Evolutionary conservation across 805 yeast species (phyloP).

Genomic region (Scheffersomyces ergatensis): DNA sequence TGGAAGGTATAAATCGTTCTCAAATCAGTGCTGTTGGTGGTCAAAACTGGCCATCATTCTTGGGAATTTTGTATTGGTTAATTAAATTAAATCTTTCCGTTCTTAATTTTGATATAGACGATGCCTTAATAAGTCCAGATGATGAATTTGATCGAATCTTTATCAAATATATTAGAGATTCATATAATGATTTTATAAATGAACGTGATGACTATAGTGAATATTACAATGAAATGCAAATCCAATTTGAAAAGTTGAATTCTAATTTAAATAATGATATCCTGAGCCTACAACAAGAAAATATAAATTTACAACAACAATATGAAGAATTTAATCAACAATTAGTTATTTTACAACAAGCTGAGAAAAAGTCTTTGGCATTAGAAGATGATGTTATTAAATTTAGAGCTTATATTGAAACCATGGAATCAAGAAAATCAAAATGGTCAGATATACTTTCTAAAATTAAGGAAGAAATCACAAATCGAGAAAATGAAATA

Average conservation of each 20-base stretch:
- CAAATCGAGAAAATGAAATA: slow-evolving; percentile 41
- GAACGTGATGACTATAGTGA: slow-evolving; percentile 61
- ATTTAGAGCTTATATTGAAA: slow-evolving; percentile 68
- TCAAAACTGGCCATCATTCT: slow-evolving; percentile 77
- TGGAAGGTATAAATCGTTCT: slow-evolving; percentile 76
- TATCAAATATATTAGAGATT: slow-evolving; percentile 58
- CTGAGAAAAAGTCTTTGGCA: slow-evolving; percentile 57
- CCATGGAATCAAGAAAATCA: slow-evolving; percentile 59
- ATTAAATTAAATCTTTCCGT: slow-evolving; percentile 49
- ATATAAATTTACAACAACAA: slow-evolving; percentile 35
- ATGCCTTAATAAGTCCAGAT: slow-evolving; percentile 31
- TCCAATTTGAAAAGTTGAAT: slow-evolving; percentile 52
- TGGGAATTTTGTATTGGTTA: slow-evolving; percentile 84
- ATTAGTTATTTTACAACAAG: slow-evolving; percentile 45
- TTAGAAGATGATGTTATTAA: slow-evolving; percentile 68
- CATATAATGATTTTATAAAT: slow-evolving; percentile 66
- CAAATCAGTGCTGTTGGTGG: slow-evolving; percentile 92
- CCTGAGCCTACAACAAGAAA: slow-evolving; percentile 36
- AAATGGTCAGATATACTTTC: slow-evolving; percentile 63
- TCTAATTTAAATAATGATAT: slow-evolving; percentile 49
- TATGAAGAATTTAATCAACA: slow-evolving; percentile 43
- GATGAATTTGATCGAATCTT: slow-evolving; percentile 51
- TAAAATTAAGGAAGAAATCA: slow-evolving; percentile 57
- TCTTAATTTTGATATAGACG: slow-evolving; percentile 25
- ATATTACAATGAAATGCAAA: slow-evolving; percentile 53